Evolutionary conservation across 768 basidiomycete genomes (phyloP).

Genomic region (Serendipita sp.): DNA sequence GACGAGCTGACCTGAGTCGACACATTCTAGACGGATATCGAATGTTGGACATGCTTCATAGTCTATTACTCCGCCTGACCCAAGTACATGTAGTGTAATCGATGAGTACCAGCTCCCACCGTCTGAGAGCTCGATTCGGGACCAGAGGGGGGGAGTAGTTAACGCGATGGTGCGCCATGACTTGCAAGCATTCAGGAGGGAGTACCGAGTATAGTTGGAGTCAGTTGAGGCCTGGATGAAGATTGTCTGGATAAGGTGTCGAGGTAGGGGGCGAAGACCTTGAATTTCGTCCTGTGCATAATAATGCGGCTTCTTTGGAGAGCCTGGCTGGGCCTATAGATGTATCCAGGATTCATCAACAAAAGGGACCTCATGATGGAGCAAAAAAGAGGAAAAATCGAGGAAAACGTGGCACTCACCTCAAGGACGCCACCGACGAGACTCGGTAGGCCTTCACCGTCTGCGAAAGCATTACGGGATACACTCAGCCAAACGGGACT

Average conservation of each 20-base stretch:
- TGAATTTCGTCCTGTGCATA: slow-evolving; percentile 67
- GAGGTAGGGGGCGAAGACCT: slow-evolving; percentile 70
- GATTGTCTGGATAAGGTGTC: slow-evolving; percentile 60
- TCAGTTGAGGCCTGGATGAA: slow-evolving; percentile 80
- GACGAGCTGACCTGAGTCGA: not conserved
- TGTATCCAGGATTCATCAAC: slow-evolving; percentile 25
- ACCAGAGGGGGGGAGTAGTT: not conserved
- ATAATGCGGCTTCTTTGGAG: slow-evolving; percentile 65
- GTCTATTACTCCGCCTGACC: not conserved
- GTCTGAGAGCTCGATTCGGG: not conserved
- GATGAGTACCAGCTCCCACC: not conserved
- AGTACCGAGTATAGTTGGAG: not conserved
- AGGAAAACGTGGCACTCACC: not conserved
- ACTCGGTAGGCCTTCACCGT: slow-evolving; percentile 24
- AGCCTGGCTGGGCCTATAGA: slow-evolving; percentile 67
- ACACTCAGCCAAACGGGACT: slow-evolving; percentile 8
- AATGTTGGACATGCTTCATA: not conserved
- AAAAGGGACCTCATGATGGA: slow-evolving; percentile 14
- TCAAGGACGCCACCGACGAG: slow-evolving; percentile 28
- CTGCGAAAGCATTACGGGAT: slow-evolving; percentile 21
- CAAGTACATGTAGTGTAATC: not conserved
- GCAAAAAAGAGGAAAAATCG: slow-evolving; percentile 13
- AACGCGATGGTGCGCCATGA: not conserved
- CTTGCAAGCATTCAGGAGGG: not conserved
- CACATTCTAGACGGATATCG: not conserved